Conservation (phyloP, 2,329 filamentous ascomycete genomes). For the Fusarium protoensiforme region DNA sequence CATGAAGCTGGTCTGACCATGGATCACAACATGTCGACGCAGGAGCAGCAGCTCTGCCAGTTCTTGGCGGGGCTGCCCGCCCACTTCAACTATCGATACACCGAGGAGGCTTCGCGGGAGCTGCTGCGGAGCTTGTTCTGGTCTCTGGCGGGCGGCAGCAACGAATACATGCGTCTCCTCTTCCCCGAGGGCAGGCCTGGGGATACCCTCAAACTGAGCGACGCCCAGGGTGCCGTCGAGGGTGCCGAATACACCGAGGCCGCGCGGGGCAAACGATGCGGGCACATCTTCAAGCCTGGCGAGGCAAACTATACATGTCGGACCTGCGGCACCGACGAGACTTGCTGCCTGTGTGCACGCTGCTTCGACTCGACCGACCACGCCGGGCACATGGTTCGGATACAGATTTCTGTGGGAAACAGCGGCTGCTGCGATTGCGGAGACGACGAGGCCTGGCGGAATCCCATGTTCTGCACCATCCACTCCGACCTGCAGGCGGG, state of each 20-base stretch:
- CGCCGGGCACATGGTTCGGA: slow-evolving; percentile 89
- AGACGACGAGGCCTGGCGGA: slow-evolving; percentile 92
- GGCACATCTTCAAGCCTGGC: slow-evolving; percentile 95
- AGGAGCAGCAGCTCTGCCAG: slow-evolving; percentile 86
- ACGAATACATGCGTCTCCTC: slow-evolving; percentile 80
- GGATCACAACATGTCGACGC: slow-evolving; percentile 68
- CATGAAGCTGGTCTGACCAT: slow-evolving; percentile 53
- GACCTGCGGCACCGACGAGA: slow-evolving; percentile 94
- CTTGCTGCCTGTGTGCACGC: slow-evolving; percentile 91
- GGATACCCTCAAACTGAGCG: slow-evolving; percentile 78
- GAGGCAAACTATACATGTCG: slow-evolving; percentile 96
- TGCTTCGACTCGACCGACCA: slow-evolving; percentile 98
- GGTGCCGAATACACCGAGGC: slow-evolving; percentile 95
- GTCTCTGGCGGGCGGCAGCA: slow-evolving; percentile 81
- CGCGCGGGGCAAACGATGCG: slow-evolving; percentile 91
- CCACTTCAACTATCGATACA: slow-evolving; percentile 80
- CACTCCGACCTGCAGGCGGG: slow-evolving; percentile 74
- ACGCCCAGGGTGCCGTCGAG: slow-evolving; percentile 91
- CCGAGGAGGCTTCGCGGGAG: slow-evolving; percentile 73
- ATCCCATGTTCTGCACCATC: slow-evolving; percentile 91
- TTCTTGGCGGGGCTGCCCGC: slow-evolving; percentile 82
- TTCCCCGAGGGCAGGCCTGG: slow-evolving; percentile 81
- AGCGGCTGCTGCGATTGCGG: slow-evolving; percentile 98
- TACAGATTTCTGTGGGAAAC: slow-evolving; percentile 88
- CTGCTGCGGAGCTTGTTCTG: slow-evolving; percentile 86